A percentile compares a stretch with the other conserved stretches of the same genome.
phyloP scores from a whole-genome alignment of 768 basidiomycete genomes.

The Coprinopsis sp. region DNA sequence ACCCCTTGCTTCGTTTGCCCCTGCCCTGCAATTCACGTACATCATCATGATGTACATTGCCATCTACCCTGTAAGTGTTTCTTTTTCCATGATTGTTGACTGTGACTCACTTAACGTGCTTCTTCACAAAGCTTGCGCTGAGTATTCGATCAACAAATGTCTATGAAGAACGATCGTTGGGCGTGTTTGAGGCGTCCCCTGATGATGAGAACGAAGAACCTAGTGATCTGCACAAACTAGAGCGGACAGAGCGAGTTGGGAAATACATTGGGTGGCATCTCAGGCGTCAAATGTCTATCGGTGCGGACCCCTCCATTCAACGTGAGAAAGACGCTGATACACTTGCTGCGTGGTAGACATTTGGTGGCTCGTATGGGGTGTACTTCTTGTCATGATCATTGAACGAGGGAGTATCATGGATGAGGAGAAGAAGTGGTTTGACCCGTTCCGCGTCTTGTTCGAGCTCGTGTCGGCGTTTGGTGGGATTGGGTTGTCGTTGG shows the following conservation, averaged over 20 bases:
- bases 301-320: conserved; percentile 25
- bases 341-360: conserved; percentile 43
- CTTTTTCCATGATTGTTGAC: neutral
- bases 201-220: conserved; percentile 49
- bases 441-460: conserved; percentile 51
- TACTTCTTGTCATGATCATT: conserved; percentile 69
- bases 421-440: conserved; percentile 57
- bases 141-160: conserved; percentile 58
- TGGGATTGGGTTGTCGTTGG: conserved; percentile 66
- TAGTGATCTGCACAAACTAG: conserved; percentile 30
- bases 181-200: conserved; percentile 53
- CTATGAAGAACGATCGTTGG: conserved; percentile 71
- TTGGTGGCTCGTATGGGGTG: conserved; percentile 75
- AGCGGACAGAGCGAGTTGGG: conserved; percentile 40
- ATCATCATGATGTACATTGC: conserved; percentile 78
- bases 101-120: neutral
- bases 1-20: conserved; percentile 47
- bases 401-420: conserved; percentile 58
- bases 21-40: conserved; percentile 69
- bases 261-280: conserved; percentile 53
- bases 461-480: conserved; percentile 67
- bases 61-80: conserved; percentile 37
- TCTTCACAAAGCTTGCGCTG: conserved; percentile 40
- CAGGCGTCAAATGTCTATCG: conserved; percentile 55
- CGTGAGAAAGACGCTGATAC: neutral